phyloP scores from a whole-genome alignment of 495 filamentous ascomycete species.

The Thozetella sp. region DNA sequence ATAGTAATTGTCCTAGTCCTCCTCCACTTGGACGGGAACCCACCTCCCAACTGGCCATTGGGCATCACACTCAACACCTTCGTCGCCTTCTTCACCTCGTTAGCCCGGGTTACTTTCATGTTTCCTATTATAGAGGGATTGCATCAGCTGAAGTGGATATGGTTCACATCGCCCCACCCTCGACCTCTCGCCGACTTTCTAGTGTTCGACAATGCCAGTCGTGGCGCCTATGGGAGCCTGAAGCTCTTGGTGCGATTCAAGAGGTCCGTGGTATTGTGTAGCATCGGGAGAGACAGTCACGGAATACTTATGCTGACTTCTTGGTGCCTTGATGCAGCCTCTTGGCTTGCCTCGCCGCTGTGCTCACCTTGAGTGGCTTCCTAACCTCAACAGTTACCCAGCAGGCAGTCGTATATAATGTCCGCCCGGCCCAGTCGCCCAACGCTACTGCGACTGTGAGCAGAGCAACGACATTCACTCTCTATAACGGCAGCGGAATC shows the following conservation, averaged over 20 bases:
- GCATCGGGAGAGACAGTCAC: neutral
- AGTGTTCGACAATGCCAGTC: slow-evolving; percentile 40
- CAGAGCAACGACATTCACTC: slow-evolving; percentile 12
- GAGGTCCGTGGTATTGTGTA: slow-evolving; percentile 4
- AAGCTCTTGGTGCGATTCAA: slow-evolving; percentile 28
- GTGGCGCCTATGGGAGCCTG: slow-evolving; percentile 35
- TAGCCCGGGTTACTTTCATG: slow-evolving; percentile 38
- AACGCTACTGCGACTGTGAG: slow-evolving; percentile 31
- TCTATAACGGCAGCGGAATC: slow-evolving; percentile 7
- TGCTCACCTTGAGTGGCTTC: slow-evolving; percentile 35
- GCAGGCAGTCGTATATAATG: slow-evolving; percentile 32
- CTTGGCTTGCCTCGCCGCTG: slow-evolving; percentile 35
- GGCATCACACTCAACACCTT: slow-evolving; percentile 48
- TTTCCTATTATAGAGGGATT: slow-evolving; percentile 37
- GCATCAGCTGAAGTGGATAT: slow-evolving; percentile 48
- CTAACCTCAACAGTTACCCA: slow-evolving; percentile 44
- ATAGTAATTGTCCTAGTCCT: slow-evolving; percentile 35
- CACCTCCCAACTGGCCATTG: slow-evolving; percentile 38
- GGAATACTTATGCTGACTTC: neutral
- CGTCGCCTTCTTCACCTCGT: slow-evolving; percentile 40
- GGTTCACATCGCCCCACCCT: slow-evolving; percentile 29
- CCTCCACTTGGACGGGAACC: slow-evolving; percentile 31
- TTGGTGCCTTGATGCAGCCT: slow-evolving; percentile 15
- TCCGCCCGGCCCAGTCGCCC: slow-evolving; percentile 28
- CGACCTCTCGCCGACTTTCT: slow-evolving; percentile 39